These are phyloP conservation scores for Tetrapisispora namnaoensis DNA, from an alignment of 805 yeast species.

Conservation along the genomic window DNA sequence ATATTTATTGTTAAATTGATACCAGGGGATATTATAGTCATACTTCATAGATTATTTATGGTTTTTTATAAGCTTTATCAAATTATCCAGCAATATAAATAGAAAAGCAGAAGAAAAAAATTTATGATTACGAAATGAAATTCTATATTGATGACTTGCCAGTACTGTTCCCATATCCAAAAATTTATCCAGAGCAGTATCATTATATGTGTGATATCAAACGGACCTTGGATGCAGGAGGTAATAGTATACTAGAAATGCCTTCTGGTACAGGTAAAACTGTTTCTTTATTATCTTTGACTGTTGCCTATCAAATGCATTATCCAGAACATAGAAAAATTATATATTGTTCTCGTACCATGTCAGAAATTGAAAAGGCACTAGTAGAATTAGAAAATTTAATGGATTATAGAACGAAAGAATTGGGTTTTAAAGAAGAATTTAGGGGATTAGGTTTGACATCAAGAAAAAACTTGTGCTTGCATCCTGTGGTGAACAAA, in stretches of 20 bases:
- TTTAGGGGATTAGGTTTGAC: conserved; percentile 92
- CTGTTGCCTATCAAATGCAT: conserved; percentile 90
- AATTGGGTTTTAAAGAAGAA: conserved; percentile 79
- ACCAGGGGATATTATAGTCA: too few relatives aligned
- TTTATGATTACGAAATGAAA: conserved; percentile 32
- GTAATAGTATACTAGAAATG: conserved; percentile 94
- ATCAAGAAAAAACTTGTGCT: conserved; percentile 85
- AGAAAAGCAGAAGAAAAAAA: not conserved
- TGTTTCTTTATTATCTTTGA: conserved; percentile 77
- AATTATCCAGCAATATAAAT: too few relatives aligned
- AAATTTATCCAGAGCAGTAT: conserved; percentile 96
- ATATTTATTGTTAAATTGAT: too few relatives aligned
- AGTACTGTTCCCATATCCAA: conserved; percentile 90
- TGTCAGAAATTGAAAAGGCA: conserved; percentile 98
- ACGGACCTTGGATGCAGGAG: conserved; percentile 89
- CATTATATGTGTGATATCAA: conserved; percentile 96
- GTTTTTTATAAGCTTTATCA: too few relatives aligned
- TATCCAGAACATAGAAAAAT: conserved; percentile 88
- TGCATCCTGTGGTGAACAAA: conserved; percentile 78
- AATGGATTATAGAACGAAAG: conserved; percentile 78
- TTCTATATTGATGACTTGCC: conserved; percentile 94
- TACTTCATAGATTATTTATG: too few relatives aligned
- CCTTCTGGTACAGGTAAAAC: conserved; percentile 99
- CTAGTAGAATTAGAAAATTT: conserved; percentile 78
- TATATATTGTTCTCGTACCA: conserved; percentile 97